Percentiles rank a stretch among this genome's conserved stretches.
phyloP scores from a whole-genome alignment of 1,284 basidiomycete genomes.

The Cutaneotrichosporon spelunceum region DNA sequence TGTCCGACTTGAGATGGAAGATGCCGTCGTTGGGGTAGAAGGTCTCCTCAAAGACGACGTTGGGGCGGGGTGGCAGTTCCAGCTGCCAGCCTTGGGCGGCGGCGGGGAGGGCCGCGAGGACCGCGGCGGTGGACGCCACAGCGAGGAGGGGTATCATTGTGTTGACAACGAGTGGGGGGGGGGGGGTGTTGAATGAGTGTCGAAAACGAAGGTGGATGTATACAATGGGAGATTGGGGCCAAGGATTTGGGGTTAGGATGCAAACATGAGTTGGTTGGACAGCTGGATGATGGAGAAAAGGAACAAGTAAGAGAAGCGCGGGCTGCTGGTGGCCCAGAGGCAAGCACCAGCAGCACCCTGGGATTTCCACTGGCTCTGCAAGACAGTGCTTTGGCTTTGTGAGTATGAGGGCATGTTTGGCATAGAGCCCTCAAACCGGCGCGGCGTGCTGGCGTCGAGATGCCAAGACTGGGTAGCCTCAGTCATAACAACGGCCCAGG shows the following conservation, averaged over 20 bases:
- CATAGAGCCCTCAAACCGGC: no score
- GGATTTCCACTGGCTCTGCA: no score
- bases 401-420: no score
- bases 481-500: no score
- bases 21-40: slow-evolving; percentile 9
- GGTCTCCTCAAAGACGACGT: slow-evolving; percentile 1
- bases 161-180: slow-evolving; percentile 2
- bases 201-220: not conserved
- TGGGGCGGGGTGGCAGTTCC: not conserved
- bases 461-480: no score
- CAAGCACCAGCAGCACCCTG: no score
- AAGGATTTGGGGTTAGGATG: not conserved
- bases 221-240: not conserved
- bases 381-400: no score
- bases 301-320: no score
- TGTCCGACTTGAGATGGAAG: slow-evolving; percentile 3
- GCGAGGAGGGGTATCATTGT: slow-evolving; percentile 4
- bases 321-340: not conserved
- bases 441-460: no score
- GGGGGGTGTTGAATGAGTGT: not conserved
- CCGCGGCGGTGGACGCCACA: slow-evolving; percentile 1
- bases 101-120: not conserved
- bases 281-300: not conserved
- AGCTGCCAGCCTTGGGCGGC: slow-evolving; percentile 1
- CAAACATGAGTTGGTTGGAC: not conserved